Percentiles rank a stretch among this genome's conserved stretches.
Evolutionary conservation across 139 green algal genomes (phyloP).

Genomic region (Edaphochlamys debaryana): DNA sequence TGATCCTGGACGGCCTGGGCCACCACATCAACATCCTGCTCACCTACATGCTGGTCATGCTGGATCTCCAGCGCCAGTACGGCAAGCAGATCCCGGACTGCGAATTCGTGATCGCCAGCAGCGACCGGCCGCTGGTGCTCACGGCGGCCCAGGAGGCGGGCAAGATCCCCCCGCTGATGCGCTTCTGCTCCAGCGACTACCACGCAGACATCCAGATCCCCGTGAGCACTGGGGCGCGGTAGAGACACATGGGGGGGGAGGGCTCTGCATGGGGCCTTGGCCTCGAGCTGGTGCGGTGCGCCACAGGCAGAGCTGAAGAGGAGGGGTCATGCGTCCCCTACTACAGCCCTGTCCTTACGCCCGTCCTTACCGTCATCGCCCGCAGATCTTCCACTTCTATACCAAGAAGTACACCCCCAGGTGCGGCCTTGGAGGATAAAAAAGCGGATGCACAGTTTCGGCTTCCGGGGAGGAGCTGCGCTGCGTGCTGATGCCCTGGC

Average conservation of each 20-base stretch:
- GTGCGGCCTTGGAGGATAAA: too few species aligned
- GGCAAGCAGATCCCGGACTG: conserved; percentile 48
- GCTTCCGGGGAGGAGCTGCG: too few species aligned
- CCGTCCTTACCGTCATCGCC: background rate
- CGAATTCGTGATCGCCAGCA: conserved; percentile 54
- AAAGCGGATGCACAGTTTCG: too few species aligned
- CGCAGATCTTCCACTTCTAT: conserved; percentile 59
- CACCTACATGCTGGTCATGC: conserved; percentile 59
- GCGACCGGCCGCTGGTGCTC: conserved; percentile 45
- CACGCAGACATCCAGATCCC: conserved; percentile 48
- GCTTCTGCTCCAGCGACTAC: conserved; percentile 27
- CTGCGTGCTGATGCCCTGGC: too few species aligned
- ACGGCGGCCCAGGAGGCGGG: background rate
- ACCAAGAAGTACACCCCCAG: conserved; percentile 58
- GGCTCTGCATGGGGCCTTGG: too few species aligned
- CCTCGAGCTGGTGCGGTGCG: background rate
- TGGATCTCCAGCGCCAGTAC: conserved; percentile 48
- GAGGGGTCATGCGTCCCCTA: background rate
- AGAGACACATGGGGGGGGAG: background rate
- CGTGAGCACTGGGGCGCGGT: background rate
- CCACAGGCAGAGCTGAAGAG: too few species aligned
- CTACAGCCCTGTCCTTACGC: background rate
- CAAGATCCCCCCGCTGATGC: conserved; percentile 23
- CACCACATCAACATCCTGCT: conserved; percentile 56
- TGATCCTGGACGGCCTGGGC: conserved; percentile 5